These are phyloP conservation scores for Stephania cephalantha DNA, from an alignment of 164 flowering plant genomes.

Conservation along the genomic window DNA sequence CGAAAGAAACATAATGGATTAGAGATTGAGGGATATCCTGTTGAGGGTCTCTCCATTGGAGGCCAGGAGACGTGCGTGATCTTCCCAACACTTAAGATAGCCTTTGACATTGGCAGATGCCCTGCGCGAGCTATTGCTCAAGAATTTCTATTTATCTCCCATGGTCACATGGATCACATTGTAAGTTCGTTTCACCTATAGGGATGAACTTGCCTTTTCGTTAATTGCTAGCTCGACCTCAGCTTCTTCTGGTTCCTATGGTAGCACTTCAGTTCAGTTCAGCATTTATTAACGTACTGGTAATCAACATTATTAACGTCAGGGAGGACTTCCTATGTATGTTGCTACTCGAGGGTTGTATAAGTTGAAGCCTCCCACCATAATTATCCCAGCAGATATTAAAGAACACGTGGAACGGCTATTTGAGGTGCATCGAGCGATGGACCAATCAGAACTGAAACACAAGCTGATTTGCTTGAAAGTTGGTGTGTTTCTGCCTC, in stretches of 20 bases:
- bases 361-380: conserved; percentile 75
- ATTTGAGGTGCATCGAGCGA: conserved; percentile 68
- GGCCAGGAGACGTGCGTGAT: conserved; percentile 98
- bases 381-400: conserved; percentile 61
- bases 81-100: conserved; percentile 64
- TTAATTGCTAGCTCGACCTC: no score
- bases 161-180: conserved; percentile 94
- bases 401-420: conserved; percentile 65
- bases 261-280: no score
- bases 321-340: conserved; percentile 98
- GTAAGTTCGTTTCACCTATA: conserved; percentile 23
- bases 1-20: conserved; percentile 25
- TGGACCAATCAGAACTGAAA: conserved; percentile 76
- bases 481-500: conserved; percentile 45
- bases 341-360: conserved; percentile 88
- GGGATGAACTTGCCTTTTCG: no score
- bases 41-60: conserved; percentile 81
- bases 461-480: conserved; percentile 61
- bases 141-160: conserved; percentile 88
- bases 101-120: conserved; percentile 89
- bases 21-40: conserved; percentile 49
- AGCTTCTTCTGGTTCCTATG: no score
- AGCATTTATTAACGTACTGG: neutral
- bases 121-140: conserved; percentile 82
- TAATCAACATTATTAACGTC: neutral